Evolutionary conservation across 1,284 basidiomycete genomes (phyloP), one percentile per base, ranked within the genome.

Genomic region (Austropuccinia psidii): DNA sequence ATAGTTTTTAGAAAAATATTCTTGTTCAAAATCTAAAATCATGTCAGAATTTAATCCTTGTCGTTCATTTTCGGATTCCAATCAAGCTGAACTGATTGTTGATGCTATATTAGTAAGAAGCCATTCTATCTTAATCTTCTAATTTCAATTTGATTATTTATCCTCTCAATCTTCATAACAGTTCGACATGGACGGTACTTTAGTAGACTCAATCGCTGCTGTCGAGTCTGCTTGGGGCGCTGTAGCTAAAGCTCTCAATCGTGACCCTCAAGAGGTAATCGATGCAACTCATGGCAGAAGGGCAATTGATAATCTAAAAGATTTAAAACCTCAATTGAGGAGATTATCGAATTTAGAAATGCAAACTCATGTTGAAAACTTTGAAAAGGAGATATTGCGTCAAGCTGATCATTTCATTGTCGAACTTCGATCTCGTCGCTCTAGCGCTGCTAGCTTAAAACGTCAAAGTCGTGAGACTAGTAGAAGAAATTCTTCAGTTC

Each of bases 201-300:
- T 89, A 70, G 89, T 88, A 66, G 87, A 89, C 79, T 89, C 87
- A 33, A 89, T 89, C 78, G 83, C 86, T 29, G 89, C 89, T 9
- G 88, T 90, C 76, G 89, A 90, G 80, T 87, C 88, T 6, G 89
- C 89, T 7, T 90, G 89, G 89, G 85, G 85, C 41, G 87, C 87
- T 77, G 88, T 90, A 62, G 89, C 89, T 2, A 82, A 82, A 52
- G 87, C 89, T 79, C 73, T 80, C 31, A 76, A 78, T n/a, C 58
- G 60, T 45, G 76, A 77, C 52, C 76, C 77, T 15, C 76, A 79
- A 31, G 77, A 79, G 29, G 79, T 80, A 43, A 80, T 80, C 50
- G 79, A 78, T 29, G 87, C 87, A 49, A 90, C 89, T 15, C 89
- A 90, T 79, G 89, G 89, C 78, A 87, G 89, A 79, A 87, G 87